Evolutionary conservation across 1,284 basidiomycete genomes (phyloP), one percentile per base, ranked within the genome.

Genomic region (Marasmius fiardii): DNA sequence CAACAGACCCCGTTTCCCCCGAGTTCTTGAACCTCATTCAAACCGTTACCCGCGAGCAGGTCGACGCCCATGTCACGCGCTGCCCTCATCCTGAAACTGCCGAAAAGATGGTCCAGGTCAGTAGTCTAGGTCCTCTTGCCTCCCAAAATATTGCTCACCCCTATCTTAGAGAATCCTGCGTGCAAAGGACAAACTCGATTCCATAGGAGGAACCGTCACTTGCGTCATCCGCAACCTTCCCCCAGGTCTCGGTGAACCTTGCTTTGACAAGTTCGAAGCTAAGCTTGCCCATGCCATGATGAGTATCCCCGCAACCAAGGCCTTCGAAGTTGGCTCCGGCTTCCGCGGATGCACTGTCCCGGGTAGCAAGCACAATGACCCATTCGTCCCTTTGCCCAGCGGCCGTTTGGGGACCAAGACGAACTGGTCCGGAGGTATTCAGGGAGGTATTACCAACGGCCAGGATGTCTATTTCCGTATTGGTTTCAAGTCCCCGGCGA

Each of bases 221-320:
- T 99, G 97, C 71, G 92, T 99, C 41, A 92, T 99, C 66, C 90
- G 96, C 53, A 85, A 88, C 61, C 85, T 91, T 5, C 95, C 97
- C 41, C 74, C 88, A 18, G 97, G 97, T 2, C 83, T 99, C 35
- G 97, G 97, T 55, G 97, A 99, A 73, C 97, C 97, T 45, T 92
- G 93, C 56, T 99, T 99, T 71, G 95, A 99, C 82, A 99, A 99
- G 77, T 88, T 99, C 68, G 97, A 98, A 73, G 97, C 97, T 33
- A 86, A 88, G 64, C 86, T 99, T 57, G 97, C 85, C 2, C 97
- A 99, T 70, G 97, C 97, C 16, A 99, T 99, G 95, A 83, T 99
- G 56, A 95, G 92, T 58, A 98, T 99, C 67, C 97, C 97, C 33
- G 96, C 97, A 6, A 99, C 97, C 56, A 99, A 99, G 71, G 95